Evolutionary conservation across 352 stramenopile species (phyloP), one percentile per base, ranked within the genome.

Genomic region (Lagenidium giganteum): DNA sequence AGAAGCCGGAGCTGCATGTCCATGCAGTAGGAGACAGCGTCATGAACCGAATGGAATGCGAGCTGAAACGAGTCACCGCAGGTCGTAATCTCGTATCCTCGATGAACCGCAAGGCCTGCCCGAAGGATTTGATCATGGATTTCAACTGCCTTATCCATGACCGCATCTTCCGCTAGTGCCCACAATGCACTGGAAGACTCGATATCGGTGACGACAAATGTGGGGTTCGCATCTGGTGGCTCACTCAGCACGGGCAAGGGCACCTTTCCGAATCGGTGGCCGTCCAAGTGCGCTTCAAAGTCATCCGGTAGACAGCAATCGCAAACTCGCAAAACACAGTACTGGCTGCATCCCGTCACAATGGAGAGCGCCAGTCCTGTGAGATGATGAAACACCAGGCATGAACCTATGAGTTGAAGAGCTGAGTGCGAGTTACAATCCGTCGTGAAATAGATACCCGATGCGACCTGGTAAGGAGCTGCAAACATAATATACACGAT

Each of bases 71-170:
- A 64, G 22, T 89, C 77, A 3, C 77, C 77, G 1, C 56, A 58
- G 1, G 77, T 89, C 24, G 77, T 87, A 44, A 89, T 83, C 47
- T 89, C 77, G 41, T 89, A 89, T 9, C 76, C 76, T 28, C 61
- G 61, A 27, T 86, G 67, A 14, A 63, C 63, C n/a, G 47, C 41
- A 25, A 71, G 34, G 11, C 47, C 23, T 3, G 51, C 47, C 0
- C 61, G 56, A 16, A 71, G 22, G 21, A 71, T 57, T 3, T 31
- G 43, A 38, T 72, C 62, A 24, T 72, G 62, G 20, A 65, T 42
- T 12, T 65, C 45, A 8, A 38, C 61, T 0, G 56, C 50, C 1
- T 17, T 14, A 5, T 35, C 18, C 56, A 74, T 67, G 21, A 76
- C 54, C 8, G 58, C 59, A 22, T 58, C 58, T 30, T 77, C 66